Evolutionary conservation across 495 filamentous ascomycete species (phyloP).

Genomic region (Penicillium cataractarum): DNA sequence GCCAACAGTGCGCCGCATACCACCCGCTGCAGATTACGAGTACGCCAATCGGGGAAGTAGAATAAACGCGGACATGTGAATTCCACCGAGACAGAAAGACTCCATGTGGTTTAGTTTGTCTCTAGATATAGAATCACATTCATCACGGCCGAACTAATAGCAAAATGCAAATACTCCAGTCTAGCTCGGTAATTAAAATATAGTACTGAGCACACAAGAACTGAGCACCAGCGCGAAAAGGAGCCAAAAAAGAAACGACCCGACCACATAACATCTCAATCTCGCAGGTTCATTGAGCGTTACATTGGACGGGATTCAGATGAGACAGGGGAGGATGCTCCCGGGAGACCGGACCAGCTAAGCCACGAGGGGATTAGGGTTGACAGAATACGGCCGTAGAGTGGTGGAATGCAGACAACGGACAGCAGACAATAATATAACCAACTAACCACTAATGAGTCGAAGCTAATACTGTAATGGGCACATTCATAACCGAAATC

Average conservation of each 20-base stretch:
- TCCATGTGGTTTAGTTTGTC: neutral
- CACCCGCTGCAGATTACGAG: conserved; percentile 18
- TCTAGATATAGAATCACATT: neutral
- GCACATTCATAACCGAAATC: neutral
- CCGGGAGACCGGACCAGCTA: conserved; percentile 7
- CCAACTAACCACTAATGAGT: neutral
- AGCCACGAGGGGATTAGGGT: conserved; percentile 22
- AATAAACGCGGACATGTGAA: conserved; percentile 9
- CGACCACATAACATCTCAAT: neutral
- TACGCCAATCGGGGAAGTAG: conserved; percentile 21
- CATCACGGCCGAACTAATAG: no score
- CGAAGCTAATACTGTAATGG: no score
- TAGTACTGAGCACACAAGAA: neutral
- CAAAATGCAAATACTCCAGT: neutral
- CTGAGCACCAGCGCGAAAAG: neutral
- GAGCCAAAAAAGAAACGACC: neutral
- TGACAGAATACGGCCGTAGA: neutral
- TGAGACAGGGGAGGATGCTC: conserved; percentile 2
- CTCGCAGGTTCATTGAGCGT: conserved; percentile 8
- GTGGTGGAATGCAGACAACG: neutral
- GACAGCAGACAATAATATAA: neutral
- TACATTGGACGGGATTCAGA: conserved; percentile 23
- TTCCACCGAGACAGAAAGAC: neutral
- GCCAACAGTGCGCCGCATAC: conserved; percentile 16
- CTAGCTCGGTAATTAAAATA: neutral